Percentiles rank a stretch among this genome's conserved stretches.
Conservation (phyloP, 208 protist species). For the Trypanosoma boissoni region DNA sequence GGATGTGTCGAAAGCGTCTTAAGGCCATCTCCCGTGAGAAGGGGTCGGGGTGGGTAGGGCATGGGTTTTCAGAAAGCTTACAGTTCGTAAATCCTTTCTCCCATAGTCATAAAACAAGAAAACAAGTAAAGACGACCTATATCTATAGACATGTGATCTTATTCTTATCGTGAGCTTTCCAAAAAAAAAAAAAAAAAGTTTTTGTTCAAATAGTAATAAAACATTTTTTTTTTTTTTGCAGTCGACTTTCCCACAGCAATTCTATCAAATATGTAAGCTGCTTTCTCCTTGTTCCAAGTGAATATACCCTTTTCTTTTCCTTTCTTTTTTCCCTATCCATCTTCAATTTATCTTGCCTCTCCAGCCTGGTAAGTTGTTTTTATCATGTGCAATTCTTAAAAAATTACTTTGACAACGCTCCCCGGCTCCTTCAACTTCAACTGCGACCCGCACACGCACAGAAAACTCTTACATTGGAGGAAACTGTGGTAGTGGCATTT, state of each 20-base stretch:
- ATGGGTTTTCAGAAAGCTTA: too few relatives aligned
- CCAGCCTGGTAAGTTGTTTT: neutral
- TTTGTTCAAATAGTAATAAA: neutral
- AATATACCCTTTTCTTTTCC: neutral
- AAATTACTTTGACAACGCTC: neutral
- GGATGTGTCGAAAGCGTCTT: too few relatives aligned
- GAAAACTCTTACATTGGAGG: too few relatives aligned
- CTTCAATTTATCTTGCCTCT: neutral
- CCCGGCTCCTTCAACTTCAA: too few relatives aligned
- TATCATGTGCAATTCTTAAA: neutral
- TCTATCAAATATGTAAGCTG: too few relatives aligned
- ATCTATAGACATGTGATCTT: too few relatives aligned
- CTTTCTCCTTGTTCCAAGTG: neutral
- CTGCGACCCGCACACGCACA: too few relatives aligned
- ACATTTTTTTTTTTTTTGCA: neutral
- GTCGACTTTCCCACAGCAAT: neutral
- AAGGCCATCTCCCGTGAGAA: too few relatives aligned
- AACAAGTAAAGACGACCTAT: too few relatives aligned
- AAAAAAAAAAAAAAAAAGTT: slow-evolving; percentile 9
- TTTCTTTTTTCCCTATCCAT: neutral
- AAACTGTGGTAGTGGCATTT: neutral
- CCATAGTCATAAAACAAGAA: too few relatives aligned
- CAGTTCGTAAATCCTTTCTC: too few relatives aligned
- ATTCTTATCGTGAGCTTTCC: neutral
- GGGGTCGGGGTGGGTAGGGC: too few relatives aligned